These are phyloP conservation scores for Parascedosporium putredinis DNA, from an alignment of 2,329 filamentous ascomycete species.

Conservation along the genomic window DNA sequence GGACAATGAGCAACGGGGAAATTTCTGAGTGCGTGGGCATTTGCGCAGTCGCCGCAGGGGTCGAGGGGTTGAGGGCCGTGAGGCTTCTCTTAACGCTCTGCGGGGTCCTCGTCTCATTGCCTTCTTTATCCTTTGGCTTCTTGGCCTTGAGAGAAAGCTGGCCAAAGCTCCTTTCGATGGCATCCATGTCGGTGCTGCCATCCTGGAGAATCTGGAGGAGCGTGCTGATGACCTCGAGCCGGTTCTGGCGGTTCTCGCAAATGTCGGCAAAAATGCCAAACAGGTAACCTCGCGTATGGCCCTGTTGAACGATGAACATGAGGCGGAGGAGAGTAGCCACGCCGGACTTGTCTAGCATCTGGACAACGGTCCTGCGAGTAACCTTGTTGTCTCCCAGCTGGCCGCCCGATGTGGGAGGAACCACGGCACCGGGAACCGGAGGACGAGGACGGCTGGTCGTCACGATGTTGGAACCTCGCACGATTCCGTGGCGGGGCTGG, in stretches of 20 bases:
- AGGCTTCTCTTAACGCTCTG: slow-evolving; percentile 67
- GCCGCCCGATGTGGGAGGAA: slow-evolving; percentile 12
- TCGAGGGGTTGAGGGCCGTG: slow-evolving; percentile 28
- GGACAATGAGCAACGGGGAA: slow-evolving; percentile 87
- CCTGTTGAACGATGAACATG: slow-evolving; percentile 93
- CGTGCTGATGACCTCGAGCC: slow-evolving; percentile 86
- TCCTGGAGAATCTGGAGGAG: slow-evolving; percentile 91
- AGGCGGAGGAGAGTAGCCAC: slow-evolving; percentile 93
- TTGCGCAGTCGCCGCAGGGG: neutral
- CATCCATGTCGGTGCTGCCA: slow-evolving; percentile 83
- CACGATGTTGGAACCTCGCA: slow-evolving; percentile 15
- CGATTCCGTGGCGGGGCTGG: slow-evolving; percentile 15
- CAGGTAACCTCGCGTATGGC: slow-evolving; percentile 71
- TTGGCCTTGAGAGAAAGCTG: slow-evolving; percentile 87
- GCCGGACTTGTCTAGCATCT: slow-evolving; percentile 94
- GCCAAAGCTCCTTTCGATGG: slow-evolving; percentile 90
- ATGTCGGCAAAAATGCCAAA: slow-evolving; percentile 84
- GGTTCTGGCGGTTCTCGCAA: slow-evolving; percentile 92
- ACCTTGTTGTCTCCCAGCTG: slow-evolving; percentile 42
- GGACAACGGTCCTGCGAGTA: slow-evolving; percentile 72
- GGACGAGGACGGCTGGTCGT: slow-evolving; percentile 15
- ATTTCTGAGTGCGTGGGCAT: slow-evolving; percentile 65
- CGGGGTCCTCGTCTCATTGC: slow-evolving; percentile 60
- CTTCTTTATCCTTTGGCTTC: slow-evolving; percentile 58
- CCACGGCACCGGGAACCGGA: neutral